phyloP scores from a whole-genome alignment of 345 rosid genomes.

The Anastatica hierochuntica region DNA sequence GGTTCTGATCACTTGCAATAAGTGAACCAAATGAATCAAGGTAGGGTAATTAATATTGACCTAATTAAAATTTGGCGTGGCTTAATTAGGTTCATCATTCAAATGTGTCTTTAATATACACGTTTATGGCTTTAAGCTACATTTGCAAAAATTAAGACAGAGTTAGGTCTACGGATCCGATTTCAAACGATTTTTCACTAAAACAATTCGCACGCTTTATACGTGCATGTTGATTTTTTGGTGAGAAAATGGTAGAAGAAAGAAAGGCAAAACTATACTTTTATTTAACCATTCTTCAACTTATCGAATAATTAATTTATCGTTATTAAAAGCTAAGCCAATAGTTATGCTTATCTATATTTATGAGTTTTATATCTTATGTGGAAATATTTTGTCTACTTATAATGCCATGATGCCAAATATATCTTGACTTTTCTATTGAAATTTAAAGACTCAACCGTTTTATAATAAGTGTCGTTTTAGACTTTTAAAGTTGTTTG shows the following conservation, averaged over 20 bases:
- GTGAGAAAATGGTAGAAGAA: constrained; percentile 10
- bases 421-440: not conserved
- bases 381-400: not conserved
- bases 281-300: constrained; percentile 2
- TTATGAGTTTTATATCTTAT: not conserved
- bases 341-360: not conserved
- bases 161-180: constrained; percentile 9
- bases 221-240: not conserved
- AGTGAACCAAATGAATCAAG: constrained; percentile 3
- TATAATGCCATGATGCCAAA: no score
- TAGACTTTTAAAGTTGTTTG: no score
- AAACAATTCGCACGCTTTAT: constrained; percentile 3
- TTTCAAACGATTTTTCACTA: constrained; percentile 12
- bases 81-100: constrained; percentile 14
- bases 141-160: no score
- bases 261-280: not conserved
- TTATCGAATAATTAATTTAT: not conserved
- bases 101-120: no score
- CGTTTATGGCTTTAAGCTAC: no score
- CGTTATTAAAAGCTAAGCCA: not conserved
- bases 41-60: not conserved
- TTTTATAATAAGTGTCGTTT: no score
- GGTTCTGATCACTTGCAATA: no score
- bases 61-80: constrained; percentile 1
- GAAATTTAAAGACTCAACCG: no score